Conservation (phyloP, 164 flowering plant genomes). For the Litsea cubeba region DNA sequence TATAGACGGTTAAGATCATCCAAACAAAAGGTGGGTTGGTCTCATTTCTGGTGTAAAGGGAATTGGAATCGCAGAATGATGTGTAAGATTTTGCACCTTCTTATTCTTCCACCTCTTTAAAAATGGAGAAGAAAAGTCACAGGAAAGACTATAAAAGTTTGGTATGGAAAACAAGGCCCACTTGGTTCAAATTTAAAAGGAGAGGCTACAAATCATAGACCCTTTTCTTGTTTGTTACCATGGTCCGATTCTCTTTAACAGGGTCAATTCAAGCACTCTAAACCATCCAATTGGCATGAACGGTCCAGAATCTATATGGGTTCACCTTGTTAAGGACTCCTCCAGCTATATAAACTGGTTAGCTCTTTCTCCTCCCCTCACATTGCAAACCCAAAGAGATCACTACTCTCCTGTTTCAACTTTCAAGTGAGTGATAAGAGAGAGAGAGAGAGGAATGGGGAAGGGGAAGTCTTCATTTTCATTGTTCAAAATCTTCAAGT, state of each 20-base stretch:
- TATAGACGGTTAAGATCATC: too few species aligned
- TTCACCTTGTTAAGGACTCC: background rate
- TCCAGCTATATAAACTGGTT: background rate
- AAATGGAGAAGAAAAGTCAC: background rate
- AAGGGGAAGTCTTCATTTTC: background rate
- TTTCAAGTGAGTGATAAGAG: too few species aligned
- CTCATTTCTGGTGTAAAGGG: too few species aligned
- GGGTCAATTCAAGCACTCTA: background rate
- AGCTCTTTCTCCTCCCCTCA: background rate
- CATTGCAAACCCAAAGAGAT: background rate
- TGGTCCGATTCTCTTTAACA: background rate
- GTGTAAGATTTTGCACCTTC: background rate
- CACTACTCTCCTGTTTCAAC: background rate
- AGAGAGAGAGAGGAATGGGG: background rate
- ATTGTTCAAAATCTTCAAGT: constrained; percentile 1
- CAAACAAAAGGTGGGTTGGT: too few species aligned
- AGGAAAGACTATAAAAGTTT: background rate
- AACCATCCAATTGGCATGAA: background rate
- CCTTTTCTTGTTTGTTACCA: background rate
- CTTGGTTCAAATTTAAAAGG: background rate
- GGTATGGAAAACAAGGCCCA: background rate
- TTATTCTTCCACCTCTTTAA: background rate
- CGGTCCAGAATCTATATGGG: background rate
- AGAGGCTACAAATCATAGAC: constrained; percentile 4
- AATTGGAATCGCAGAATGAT: too few species aligned